Conservation (phyloP, 2,329 filamentous ascomycete species). For the Apiospora pterosperma region DNA sequence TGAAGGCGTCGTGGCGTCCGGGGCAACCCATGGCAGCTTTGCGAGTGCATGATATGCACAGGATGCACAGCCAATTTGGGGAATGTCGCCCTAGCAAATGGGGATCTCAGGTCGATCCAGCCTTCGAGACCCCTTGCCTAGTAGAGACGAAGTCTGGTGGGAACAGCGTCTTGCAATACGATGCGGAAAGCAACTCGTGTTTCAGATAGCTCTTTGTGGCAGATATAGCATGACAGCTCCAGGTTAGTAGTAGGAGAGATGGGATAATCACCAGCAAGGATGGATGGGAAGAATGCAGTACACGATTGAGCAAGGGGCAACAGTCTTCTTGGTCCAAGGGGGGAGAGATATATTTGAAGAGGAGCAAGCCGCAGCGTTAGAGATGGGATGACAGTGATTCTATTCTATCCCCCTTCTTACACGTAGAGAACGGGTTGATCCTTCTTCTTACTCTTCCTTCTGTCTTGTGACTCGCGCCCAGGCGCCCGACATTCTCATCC, state of each 20-base stretch:
- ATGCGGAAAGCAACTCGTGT: not conserved
- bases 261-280: not conserved
- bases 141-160: not conserved
- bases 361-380: not conserved
- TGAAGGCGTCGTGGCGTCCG: not conserved
- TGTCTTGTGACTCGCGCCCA: not conserved
- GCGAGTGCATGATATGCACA: not conserved
- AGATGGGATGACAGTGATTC: not conserved
- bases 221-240: not conserved
- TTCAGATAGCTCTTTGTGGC: not conserved
- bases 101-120: not conserved
- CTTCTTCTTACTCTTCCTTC: not conserved
- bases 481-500: not conserved
- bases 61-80: not conserved
- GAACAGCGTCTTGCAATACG: not conserved
- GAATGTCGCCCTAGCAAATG: not conserved
- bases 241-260: not conserved
- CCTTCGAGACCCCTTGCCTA: not conserved
- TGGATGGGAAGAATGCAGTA: not conserved
- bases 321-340: not conserved
- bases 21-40: not conserved
- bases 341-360: not conserved
- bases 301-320: not conserved
- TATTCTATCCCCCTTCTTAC: not conserved
- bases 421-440: not conserved